Evolutionary conservation across 257 asterid genomes (phyloP), one percentile per base, ranked within the genome.

Genomic region (Capsicum pubescens): DNA sequence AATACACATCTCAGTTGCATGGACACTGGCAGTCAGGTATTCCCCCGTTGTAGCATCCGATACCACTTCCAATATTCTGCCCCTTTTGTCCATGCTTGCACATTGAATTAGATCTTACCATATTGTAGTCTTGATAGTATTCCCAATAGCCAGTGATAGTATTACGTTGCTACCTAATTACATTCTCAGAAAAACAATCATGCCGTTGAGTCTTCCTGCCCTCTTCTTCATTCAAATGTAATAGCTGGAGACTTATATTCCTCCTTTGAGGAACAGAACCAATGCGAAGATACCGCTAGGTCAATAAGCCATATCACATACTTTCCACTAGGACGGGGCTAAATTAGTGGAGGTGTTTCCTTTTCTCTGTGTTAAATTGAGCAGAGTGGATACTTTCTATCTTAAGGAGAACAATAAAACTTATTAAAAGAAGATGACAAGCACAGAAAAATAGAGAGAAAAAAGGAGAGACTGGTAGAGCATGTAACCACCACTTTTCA

Each of bases 21-120:
- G 94, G 99, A 96, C 86, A 96, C 99, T 54, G 99, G 99, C 83
- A 96, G 99, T 86, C 99, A 96, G 97, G 99, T 96, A 88, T 77
- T 6, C 1, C 14, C 26, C 82, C 6, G 9, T 26, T 26, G 14
- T 77, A 77, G 26, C 82, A 77, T 77, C 9, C 48, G 14, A 74
- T 77, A 26, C 9, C 48, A 8, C 32, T 54, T 77, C 2, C 15
- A 74, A 3, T 76, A 8, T 76, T 76, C 63, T 76, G 9, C 15
- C 14, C 21, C 3, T 52, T 52, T 48, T 14, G 48, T 52, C 13
- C 48, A 13, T 76, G 9, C 48, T 26, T 26, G 14, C 63, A 3
- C 81, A 52, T 76, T 76, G 46, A 52, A 8, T 52, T 13, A 76
- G 8, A 50, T 52, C 21, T 52, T 32, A 50, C 60, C 21, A 12